Base-by-base conservation (phyloP, 805 yeast species). In the Saturnispora besseyi region DNA sequence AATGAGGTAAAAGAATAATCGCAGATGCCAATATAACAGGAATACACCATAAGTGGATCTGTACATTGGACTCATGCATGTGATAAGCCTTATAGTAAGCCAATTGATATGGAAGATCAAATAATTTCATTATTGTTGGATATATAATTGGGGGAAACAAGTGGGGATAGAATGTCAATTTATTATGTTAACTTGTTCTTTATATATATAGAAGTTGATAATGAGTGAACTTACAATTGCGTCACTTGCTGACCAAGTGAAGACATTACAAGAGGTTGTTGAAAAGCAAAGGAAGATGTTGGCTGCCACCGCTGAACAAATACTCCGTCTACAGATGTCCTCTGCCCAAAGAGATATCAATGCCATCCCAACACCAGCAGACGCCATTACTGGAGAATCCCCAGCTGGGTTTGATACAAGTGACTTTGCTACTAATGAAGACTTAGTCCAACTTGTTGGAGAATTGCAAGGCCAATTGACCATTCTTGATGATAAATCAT, bases 381-480 rank as follows among this genome's bases (percentile, higher is more conserved):
- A 51, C 6, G 29, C 46, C 10, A 36, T 45, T 26, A 26, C 29
- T 30, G 34, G 22, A 2, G 42, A 32, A 2, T 22, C 49, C 15
- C 42, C 28, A 28, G 34, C 31, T 45, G 21, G 30, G 18, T 28
- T 59, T 46, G 83, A 78, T 52, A 62, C 78, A 1, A 62, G 75
- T 3, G 87, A 83, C 54, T 82, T 74, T 55, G 87, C 82, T 34
- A 80, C 91, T 3, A 84, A 87, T 56, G 95, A 86, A 51, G 98
- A 91, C 61, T 68, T 90, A 11, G 85, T 85, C 3, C 91, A 87
- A 61, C 71, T 90, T 43, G 97, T 89, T 12, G 87, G 87, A 10
- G 98, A 90, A 64, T 69, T 90, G 50, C 97, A 90, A 66, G 86
- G 87, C 8, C 97, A 90, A 66, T 73, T 90, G 59, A 90, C 86